Conservation (phyloP, 1,284 basidiomycete species). For the Trichosporon coremiiforme region DNA sequence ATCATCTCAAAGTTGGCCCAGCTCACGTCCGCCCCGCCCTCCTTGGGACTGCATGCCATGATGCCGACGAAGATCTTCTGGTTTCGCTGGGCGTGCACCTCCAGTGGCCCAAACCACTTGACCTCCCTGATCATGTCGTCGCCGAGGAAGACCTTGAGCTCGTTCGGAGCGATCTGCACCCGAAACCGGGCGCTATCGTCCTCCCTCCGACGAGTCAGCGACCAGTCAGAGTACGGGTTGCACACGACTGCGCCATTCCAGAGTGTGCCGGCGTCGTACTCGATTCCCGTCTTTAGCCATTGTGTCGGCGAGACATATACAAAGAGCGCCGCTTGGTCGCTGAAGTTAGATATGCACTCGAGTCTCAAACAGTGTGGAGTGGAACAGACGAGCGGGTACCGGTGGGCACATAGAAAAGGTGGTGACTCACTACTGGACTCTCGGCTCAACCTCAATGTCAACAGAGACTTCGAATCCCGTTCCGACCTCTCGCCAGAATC, state of each 20-base stretch:
- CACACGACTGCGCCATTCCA: constrained; percentile 40
- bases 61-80: constrained; percentile 39
- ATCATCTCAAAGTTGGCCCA: constrained; percentile 36
- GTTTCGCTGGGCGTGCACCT: background rate
- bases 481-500: constrained; percentile 28
- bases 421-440: constrained; percentile 33
- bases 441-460: constrained; percentile 30
- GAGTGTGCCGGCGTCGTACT: constrained; percentile 37
- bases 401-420: too few relatives aligned
- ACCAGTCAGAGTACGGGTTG: constrained; percentile 46
- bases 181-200: constrained; percentile 31
- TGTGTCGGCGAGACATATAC: constrained; percentile 34
- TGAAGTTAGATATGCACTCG: constrained; percentile 30
- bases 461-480: constrained; percentile 38
- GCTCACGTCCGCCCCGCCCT: constrained; percentile 30
- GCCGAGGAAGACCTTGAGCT: constrained; percentile 36
- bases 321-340: constrained; percentile 43
- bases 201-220: constrained; percentile 26
- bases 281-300: constrained; percentile 44
- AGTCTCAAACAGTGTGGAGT: too few relatives aligned
- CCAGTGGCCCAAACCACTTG: constrained; percentile 35
- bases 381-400: too few relatives aligned
- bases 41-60: constrained; percentile 42
- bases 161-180: constrained; percentile 27
- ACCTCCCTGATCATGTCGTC: constrained; percentile 44